Evolutionary conservation across 352 stramenopile genomes (phyloP).

Genomic region (Phytopythium oedochilum): DNA sequence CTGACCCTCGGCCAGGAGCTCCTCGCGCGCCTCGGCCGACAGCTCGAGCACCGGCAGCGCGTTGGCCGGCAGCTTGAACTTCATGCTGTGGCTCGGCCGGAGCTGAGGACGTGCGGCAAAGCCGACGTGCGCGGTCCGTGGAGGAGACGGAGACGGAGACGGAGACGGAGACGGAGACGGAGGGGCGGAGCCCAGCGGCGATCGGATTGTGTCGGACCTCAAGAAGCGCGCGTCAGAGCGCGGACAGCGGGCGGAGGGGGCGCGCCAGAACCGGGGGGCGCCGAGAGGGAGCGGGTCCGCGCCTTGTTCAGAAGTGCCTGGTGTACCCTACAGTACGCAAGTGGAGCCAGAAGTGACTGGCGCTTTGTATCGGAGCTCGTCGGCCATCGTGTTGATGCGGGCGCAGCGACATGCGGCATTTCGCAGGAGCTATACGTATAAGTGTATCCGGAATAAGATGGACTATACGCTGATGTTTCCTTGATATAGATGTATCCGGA

Average conservation of each 20-base stretch:
- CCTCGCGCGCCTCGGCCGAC: not conserved
- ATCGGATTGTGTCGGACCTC: slow-evolving; percentile 1
- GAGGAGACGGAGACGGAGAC: too few species aligned
- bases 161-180: too few species aligned
- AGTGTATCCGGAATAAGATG: too few species aligned
- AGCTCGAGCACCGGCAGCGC: slow-evolving; percentile 2
- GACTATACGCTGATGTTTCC: too few species aligned
- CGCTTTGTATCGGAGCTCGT: not conserved
- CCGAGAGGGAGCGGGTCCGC: too few species aligned
- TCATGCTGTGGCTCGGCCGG: not conserved
- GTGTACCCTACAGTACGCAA: not conserved
- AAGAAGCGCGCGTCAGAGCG: not conserved
- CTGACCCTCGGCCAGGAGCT: slow-evolving; percentile 3
- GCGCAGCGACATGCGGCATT: too few species aligned
- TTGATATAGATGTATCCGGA: too few species aligned
- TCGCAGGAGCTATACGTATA: too few species aligned
- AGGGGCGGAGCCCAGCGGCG: too few species aligned
- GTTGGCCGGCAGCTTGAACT: slow-evolving; percentile 8
- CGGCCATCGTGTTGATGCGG: not conserved
- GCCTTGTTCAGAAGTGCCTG: slow-evolving; percentile 5
- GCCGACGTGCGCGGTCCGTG: too few species aligned
- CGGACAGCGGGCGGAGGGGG: not conserved
- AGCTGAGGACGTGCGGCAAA: not conserved
- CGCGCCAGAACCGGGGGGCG: too few species aligned
- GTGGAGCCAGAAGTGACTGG: too few species aligned